Evolutionary conservation across 140 eudicot species (phyloP).

Genomic region (Senecio squalidus): DNA sequence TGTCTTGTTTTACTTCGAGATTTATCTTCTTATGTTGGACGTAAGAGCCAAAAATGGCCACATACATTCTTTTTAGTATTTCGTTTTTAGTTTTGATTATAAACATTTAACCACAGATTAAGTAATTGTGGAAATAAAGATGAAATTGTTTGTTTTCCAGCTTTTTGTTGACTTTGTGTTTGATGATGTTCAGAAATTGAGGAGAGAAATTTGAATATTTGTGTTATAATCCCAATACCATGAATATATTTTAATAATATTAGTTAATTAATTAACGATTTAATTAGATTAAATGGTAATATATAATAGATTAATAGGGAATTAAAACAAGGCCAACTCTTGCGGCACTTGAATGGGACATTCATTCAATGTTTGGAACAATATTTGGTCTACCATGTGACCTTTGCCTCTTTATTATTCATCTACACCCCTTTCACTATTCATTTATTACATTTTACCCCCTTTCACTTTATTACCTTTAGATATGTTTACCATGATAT

Average conservation of each 20-base stretch:
- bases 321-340: conserved; percentile 31
- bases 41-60: no score
- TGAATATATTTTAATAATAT: background rate
- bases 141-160: conserved; percentile 14
- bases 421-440: conserved; percentile 2
- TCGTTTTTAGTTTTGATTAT: no score
- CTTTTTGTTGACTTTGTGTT: conserved; percentile 45
- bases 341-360: conserved; percentile 45
- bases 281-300: conserved; percentile 10
- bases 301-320: background rate
- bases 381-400: conserved; percentile 47
- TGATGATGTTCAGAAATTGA: conserved; percentile 27
- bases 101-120: no score
- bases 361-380: conserved; percentile 32
- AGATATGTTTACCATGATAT: background rate
- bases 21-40: no score
- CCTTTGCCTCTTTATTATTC: conserved; percentile 28
- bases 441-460: background rate
- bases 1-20: no score
- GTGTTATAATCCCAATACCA: conserved; percentile 31
- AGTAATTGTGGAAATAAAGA: background rate
- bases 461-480: background rate
- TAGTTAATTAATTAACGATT: background rate
- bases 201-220: conserved; percentile 12
- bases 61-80: no score